These are phyloP conservation scores for Trametes villosa DNA, from an alignment of 768 basidiomycete species.

Conservation along the genomic window DNA sequence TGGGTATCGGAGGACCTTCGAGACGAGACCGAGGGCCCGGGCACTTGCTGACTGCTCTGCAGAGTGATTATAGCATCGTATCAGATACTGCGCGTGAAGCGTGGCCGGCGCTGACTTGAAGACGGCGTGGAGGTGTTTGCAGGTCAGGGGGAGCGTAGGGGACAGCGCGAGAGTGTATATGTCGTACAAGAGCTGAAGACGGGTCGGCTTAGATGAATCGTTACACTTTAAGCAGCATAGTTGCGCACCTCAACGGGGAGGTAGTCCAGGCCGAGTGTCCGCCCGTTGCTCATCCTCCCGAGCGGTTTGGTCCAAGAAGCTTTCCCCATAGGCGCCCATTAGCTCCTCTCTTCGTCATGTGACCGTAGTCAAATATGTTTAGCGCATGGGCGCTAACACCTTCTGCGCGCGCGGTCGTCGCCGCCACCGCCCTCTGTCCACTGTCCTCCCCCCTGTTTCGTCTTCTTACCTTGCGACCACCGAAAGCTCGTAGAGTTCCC, in stretches of 20 bases:
- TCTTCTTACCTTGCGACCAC: too few relatives aligned
- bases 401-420: too few relatives aligned
- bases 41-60: background rate
- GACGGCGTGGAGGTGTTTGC: slow-evolving; percentile 53
- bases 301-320: background rate
- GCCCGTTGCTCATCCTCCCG: background rate
- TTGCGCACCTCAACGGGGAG: slow-evolving; percentile 43
- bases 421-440: background rate
- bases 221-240: background rate
- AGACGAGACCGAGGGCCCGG: slow-evolving; percentile 35
- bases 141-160: slow-evolving; percentile 61
- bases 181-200: slow-evolving; percentile 71
- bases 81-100: slow-evolving; percentile 71
- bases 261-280: slow-evolving; percentile 24
- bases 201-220: background rate
- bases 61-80: slow-evolving; percentile 36
- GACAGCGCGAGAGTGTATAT: slow-evolving; percentile 76
- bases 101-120: slow-evolving; percentile 60
- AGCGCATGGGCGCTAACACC: background rate
- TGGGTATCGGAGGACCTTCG: slow-evolving; percentile 62
- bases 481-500: too few relatives aligned
- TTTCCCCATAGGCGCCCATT: background rate
- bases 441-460: background rate
- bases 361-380: background rate
- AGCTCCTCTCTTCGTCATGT: background rate